Evolutionary conservation across 2,329 filamentous ascomycete genomes (phyloP).

Genomic region (Aspergillus neoniger): DNA sequence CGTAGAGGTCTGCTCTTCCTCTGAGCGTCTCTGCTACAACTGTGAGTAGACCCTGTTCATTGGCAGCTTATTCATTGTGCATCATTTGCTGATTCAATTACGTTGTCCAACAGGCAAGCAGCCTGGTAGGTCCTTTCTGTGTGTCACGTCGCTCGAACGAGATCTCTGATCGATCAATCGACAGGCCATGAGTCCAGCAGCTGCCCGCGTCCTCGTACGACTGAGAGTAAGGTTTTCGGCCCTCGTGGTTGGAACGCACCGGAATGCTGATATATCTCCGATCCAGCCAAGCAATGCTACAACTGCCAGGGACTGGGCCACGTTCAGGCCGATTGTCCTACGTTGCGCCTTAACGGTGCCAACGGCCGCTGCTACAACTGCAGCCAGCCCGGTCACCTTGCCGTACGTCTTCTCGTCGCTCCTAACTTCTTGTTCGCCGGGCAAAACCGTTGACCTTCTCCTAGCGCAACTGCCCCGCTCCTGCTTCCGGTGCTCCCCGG

Average conservation of each 20-base stretch:
- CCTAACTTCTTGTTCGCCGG: background rate
- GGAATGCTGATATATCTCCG: constrained; percentile 21
- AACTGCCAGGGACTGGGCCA: constrained; percentile 98
- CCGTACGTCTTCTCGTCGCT: constrained; percentile 58
- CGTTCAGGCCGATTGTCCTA: constrained; percentile 98
- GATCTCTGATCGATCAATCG: constrained; percentile 24
- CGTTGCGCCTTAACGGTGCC: constrained; percentile 81
- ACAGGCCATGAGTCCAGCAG: constrained; percentile 93
- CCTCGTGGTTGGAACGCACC: constrained; percentile 11
- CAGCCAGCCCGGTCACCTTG: constrained; percentile 87
- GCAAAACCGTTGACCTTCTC: constrained; percentile 6
- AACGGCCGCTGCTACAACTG: constrained; percentile 96
- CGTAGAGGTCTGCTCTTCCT: constrained; percentile 93
- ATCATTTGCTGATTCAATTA: constrained; percentile 25
- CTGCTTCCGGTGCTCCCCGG: constrained; percentile 64
- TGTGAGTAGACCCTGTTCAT: constrained; percentile 60
- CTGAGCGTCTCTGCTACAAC: constrained; percentile 99
- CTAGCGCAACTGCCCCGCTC: constrained; percentile 80
- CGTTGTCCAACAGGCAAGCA: constrained; percentile 42
- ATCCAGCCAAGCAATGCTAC: constrained; percentile 93
- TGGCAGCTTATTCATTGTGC: constrained; percentile 13
- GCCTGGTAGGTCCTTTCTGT: constrained; percentile 42
- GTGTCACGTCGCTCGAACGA: constrained; percentile 16
- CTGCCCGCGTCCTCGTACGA: constrained; percentile 94
- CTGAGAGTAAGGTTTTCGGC: constrained; percentile 66